phyloP scores from a whole-genome alignment of 768 basidiomycete species.

The Scleroderma bovista region DNA sequence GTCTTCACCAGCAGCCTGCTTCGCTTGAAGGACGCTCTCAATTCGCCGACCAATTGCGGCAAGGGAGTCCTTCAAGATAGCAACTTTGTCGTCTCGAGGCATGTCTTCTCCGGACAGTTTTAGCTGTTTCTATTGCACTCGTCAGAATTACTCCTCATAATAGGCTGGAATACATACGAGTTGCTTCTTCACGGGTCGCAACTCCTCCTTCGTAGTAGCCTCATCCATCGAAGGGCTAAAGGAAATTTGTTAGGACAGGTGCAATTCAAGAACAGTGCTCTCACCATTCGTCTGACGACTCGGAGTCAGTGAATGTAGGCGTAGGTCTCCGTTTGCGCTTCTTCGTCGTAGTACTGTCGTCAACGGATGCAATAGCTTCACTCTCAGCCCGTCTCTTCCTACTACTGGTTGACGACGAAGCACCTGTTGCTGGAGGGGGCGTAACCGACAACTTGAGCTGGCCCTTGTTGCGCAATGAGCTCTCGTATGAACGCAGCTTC shows the following conservation, averaged over 20 bases:
- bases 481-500: slow-evolving; percentile 85
- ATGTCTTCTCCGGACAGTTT: slow-evolving; percentile 92
- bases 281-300: slow-evolving; percentile 87
- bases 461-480: slow-evolving; percentile 65
- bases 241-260: slow-evolving; percentile 5
- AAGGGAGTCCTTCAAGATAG: slow-evolving; percentile 91
- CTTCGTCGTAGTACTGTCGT: slow-evolving; percentile 53
- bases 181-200: slow-evolving; percentile 96
- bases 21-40: slow-evolving; percentile 71
- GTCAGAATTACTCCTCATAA: slow-evolving; percentile 2
- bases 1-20: slow-evolving; percentile 77
- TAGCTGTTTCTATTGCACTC: slow-evolving; percentile 74
- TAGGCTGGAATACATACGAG: slow-evolving; percentile 47
- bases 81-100: slow-evolving; percentile 93
- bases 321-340: slow-evolving; percentile 93
- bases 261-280: slow-evolving; percentile 23
- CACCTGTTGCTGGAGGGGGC: slow-evolving; percentile 66
- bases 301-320: slow-evolving; percentile 93
- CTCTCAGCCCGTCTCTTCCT: slow-evolving; percentile 79
- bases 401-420: slow-evolving; percentile 58
- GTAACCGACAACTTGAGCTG: slow-evolving; percentile 68
- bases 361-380: slow-evolving; percentile 77
- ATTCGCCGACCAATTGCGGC: slow-evolving; percentile 92
- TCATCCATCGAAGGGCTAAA: slow-evolving; percentile 94
- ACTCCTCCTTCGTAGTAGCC: slow-evolving; percentile 83